Percentiles rank a stretch among this genome's conserved stretches.
phyloP scores from a whole-genome alignment of 1,284 basidiomycete species.

The Mycosarcoma maydis region DNA sequence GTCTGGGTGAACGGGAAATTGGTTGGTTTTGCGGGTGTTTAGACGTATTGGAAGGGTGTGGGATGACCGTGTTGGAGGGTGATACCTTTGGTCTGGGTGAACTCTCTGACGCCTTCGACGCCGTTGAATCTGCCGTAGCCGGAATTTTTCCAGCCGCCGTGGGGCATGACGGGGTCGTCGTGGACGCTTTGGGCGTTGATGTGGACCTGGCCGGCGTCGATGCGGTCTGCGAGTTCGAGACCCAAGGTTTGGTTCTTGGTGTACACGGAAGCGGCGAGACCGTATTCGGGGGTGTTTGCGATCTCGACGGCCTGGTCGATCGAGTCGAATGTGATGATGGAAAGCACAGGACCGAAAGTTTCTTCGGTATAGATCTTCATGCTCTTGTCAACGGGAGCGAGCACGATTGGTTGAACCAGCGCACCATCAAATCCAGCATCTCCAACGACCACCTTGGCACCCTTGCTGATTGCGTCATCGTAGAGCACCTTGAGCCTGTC shows the following conservation, averaged over 20 bases:
- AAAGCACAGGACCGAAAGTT: slow-evolving; percentile 86
- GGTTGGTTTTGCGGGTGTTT: background rate
- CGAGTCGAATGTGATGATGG: slow-evolving; percentile 79
- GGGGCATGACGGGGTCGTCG: slow-evolving; percentile 43
- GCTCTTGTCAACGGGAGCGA: slow-evolving; percentile 70
- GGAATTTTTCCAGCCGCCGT: slow-evolving; percentile 78
- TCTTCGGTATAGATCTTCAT: slow-evolving; percentile 69
- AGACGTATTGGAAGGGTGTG: slow-evolving; percentile 32
- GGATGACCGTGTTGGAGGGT: slow-evolving; percentile 68
- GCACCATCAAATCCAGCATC: slow-evolving; percentile 67
- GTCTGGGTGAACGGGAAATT: slow-evolving; percentile 61
- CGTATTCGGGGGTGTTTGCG: slow-evolving; percentile 72
- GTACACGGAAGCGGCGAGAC: slow-evolving; percentile 73
- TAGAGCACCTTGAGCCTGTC: slow-evolving; percentile 71
- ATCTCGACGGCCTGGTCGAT: slow-evolving; percentile 75
- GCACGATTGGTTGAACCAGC: slow-evolving; percentile 72
- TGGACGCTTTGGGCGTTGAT: slow-evolving; percentile 56
- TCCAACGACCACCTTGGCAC: slow-evolving; percentile 72
- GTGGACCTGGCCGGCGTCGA: slow-evolving; percentile 67
- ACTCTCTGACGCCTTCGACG: slow-evolving; percentile 84
- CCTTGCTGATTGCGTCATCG: slow-evolving; percentile 71
- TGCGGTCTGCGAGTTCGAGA: slow-evolving; percentile 70
- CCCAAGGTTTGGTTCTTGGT: slow-evolving; percentile 71
- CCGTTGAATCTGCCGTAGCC: slow-evolving; percentile 70
- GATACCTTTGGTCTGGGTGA: slow-evolving; percentile 88